Evolutionary conservation across 2,329 filamentous ascomycete genomes (phyloP).

Genomic region (Arthrobotrys conoides): DNA sequence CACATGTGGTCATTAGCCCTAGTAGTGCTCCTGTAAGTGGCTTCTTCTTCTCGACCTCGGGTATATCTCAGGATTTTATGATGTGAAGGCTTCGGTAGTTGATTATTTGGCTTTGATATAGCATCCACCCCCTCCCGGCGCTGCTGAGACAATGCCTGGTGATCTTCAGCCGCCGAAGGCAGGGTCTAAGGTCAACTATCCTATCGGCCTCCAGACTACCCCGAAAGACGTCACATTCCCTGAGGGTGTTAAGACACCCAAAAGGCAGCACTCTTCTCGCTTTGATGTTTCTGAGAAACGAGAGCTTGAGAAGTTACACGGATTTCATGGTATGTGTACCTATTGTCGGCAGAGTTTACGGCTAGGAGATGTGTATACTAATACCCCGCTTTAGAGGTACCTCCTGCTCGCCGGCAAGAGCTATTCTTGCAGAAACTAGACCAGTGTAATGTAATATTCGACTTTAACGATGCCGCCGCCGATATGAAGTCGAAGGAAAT

Average conservation of each 20-base stretch:
- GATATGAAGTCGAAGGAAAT: constrained; percentile 99
- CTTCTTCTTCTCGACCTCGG: constrained; percentile 5
- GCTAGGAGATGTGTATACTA: constrained; percentile 20
- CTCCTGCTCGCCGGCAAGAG: constrained; percentile 92
- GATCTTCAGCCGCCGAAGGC: constrained; percentile 95
- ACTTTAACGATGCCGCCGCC: constrained; percentile 97
- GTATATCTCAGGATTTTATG: constrained; percentile 18
- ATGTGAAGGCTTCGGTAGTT: constrained; percentile 61
- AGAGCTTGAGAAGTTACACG: constrained; percentile 95
- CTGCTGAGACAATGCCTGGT: constrained; percentile 97
- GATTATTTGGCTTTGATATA: constrained; percentile 69
- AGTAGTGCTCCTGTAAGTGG: constrained; percentile 61
- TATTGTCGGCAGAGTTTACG: background rate
- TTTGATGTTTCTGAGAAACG: constrained; percentile 98
- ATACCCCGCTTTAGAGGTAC: constrained; percentile 75
- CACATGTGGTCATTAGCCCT: constrained; percentile 74
- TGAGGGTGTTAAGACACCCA: constrained; percentile 93
- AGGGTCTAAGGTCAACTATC: constrained; percentile 88
- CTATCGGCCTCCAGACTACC: constrained; percentile 84
- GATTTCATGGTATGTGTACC: constrained; percentile 77
- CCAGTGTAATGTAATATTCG: constrained; percentile 99
- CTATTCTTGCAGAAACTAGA: constrained; percentile 99
- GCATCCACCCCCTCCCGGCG: constrained; percentile 93
- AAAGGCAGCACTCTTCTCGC: constrained; percentile 95
- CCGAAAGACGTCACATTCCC: constrained; percentile 87